These are phyloP conservation scores for Adansonia rubrostipa DNA, from an alignment of 441 rosid genomes.

Conservation along the genomic window DNA sequence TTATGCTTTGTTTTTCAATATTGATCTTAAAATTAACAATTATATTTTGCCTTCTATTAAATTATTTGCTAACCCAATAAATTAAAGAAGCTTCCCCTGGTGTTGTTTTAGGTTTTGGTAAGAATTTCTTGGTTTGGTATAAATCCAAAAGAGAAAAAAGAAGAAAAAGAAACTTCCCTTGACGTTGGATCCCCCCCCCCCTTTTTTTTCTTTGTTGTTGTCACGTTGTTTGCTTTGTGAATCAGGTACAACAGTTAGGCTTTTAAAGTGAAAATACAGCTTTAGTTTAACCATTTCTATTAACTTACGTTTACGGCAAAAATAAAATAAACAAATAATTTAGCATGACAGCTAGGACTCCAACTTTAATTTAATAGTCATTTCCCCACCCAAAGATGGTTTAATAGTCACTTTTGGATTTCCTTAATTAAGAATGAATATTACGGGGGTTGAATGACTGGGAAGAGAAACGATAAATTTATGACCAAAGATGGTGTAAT, in stretches of 20 bases:
- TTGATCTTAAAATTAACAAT: no score
- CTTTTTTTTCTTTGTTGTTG: slow-evolving; percentile 14
- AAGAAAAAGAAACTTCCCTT: slow-evolving; percentile 16
- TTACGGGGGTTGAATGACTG: not conserved
- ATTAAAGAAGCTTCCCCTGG: not conserved
- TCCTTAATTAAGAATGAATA: not conserved
- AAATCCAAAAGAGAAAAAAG: slow-evolving; percentile 39
- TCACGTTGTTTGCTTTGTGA: slow-evolving; percentile 34
- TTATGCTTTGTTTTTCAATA: no score
- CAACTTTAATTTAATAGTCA: not conserved
- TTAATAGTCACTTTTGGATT: not conserved
- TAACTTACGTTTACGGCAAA: not conserved
- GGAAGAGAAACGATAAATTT: no score
- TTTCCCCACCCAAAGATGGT: not conserved
- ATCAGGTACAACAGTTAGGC: slow-evolving; percentile 25
- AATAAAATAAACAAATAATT: no score
- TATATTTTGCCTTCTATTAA: no score
- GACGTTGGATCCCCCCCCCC: slow-evolving; percentile 25
- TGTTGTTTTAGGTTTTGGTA: slow-evolving; percentile 17
- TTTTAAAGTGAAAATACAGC: not conserved
- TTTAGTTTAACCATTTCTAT: slow-evolving; percentile 17
- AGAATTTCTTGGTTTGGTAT: slow-evolving; percentile 40
- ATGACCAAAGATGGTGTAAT: no score
- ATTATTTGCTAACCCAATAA: not conserved
- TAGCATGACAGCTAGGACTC: not conserved